Conservation (phyloP, 208 protist genomes). For the Vickermania ingenoplastis region DNA sequence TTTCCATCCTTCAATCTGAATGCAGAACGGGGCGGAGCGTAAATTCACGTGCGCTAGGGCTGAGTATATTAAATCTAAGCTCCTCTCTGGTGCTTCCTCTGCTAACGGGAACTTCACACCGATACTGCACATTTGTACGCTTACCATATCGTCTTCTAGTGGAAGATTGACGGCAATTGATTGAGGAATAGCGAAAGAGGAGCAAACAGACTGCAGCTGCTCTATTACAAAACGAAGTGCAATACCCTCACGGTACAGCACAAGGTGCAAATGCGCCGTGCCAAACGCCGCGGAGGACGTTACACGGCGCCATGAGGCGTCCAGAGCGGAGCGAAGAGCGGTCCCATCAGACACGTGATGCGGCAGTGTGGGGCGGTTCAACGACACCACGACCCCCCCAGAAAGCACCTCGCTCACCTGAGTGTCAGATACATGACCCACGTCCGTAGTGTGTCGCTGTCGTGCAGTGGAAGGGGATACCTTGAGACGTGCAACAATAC, state of each 20-base stretch:
- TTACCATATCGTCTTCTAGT: background rate
- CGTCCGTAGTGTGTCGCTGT: too few relatives aligned
- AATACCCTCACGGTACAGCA: slow-evolving; percentile 1
- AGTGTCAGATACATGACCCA: too few relatives aligned
- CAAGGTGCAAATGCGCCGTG: background rate
- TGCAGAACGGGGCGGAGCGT: too few relatives aligned
- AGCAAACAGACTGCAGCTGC: background rate
- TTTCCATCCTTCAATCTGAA: too few relatives aligned
- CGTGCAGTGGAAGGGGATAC: background rate
- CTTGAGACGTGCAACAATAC: background rate
- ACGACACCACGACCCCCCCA: background rate
- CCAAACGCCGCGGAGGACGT: background rate
- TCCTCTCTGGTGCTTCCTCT: too few relatives aligned
- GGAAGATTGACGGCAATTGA: background rate
- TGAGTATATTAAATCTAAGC: too few relatives aligned
- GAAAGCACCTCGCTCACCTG: background rate
- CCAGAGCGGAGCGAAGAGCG: background rate
- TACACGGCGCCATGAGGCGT: background rate
- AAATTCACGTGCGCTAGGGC: too few relatives aligned
- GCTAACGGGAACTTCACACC: too few relatives aligned
- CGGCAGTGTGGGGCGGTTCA: background rate
- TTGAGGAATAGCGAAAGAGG: too few relatives aligned
- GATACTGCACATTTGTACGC: slow-evolving; percentile 2
- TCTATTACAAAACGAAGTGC: background rate
- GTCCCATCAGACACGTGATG: background rate